These are phyloP conservation scores for Acacia concinna DNA, from an alignment of 331 rosid species.

Conservation along the genomic window DNA sequence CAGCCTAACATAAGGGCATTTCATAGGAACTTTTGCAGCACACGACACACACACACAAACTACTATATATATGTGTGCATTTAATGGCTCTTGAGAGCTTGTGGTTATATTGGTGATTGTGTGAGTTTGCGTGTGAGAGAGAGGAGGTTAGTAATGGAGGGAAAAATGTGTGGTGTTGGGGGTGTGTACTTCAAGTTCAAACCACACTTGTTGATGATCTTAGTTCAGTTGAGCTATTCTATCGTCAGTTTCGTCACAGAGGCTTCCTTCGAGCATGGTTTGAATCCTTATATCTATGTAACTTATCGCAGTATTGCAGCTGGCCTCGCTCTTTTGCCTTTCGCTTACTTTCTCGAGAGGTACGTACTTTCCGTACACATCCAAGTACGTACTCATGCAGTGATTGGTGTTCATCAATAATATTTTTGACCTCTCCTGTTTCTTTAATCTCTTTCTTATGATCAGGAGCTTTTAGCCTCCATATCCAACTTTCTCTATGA, in stretches of 20 bases:
- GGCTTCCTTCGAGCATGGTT: slow-evolving; percentile 83
- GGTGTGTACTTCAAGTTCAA: slow-evolving; percentile 44
- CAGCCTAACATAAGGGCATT: neutral
- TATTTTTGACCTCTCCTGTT: neutral
- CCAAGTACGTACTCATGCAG: no score
- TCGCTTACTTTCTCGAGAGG: slow-evolving; percentile 85
- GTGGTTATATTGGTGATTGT: neutral
- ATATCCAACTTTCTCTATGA: neutral
- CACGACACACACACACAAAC: no score
- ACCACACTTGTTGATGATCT: slow-evolving; percentile 67
- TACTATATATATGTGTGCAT: neutral
- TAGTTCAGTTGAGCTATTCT: slow-evolving; percentile 53
- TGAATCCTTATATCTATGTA: slow-evolving; percentile 75
- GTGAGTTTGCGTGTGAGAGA: neutral
- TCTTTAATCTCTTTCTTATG: neutral
- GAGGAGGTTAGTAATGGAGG: neutral
- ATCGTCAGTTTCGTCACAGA: slow-evolving; percentile 56
- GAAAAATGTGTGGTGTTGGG: neutral
- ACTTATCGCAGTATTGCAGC: slow-evolving; percentile 67
- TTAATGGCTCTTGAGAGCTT: neutral
- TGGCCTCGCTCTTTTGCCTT: slow-evolving; percentile 56
- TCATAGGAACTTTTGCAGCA: neutral
- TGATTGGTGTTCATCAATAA: neutral
- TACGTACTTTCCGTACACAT: neutral
- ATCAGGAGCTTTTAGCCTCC: neutral